Base-by-base conservation (phyloP, 202 grass and related monocot species). In the Brachypodium distachyon region DNA sequence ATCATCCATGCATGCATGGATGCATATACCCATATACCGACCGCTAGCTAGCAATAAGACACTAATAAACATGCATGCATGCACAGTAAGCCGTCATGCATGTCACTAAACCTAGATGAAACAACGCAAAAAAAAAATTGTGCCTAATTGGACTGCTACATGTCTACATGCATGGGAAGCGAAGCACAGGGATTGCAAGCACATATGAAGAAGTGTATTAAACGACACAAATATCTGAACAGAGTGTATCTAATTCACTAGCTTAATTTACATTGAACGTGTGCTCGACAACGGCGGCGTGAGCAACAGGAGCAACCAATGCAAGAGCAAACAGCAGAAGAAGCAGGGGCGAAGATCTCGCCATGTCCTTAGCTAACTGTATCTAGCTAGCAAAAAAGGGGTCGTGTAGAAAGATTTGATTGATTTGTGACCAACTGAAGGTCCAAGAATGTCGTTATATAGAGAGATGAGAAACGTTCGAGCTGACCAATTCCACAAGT, bases 211-310 rank as follows among this genome's bases (percentile, higher is more conserved):
- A 50, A 26, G 16, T 38, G 2, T 17, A 66, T 49, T n/a, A n/a
- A n/a, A n/a, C n/a, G n/a, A n/a, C n/a, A n/a, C n/a, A n/a, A n/a
- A n/a, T n/a, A n/a, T n/a, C n/a, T n/a, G n/a, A n/a, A n/a, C n/a
- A n/a, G n/a, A n/a, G n/a, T n/a, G n/a, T n/a, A n/a, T n/a, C n/a
- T n/a, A n/a, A n/a, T 7, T 43, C 18, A 47, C 1, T 19, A 36
- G 40, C 44, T 38, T 2, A 27, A 48, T 41, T n/a, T 90, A 94
- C 92, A 74, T 83, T 82, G 56, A 96, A 96, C 10, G 84, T 89
- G 76, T 84, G 88, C 57, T 96, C 86, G 14, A 92, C 86, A 3
- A 87, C 40, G 11, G 73, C 81, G 29, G 73, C 89, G 34, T 85
- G 52, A 10, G 58, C 83, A 50, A 42, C 59, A 0, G 29, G 83